Evolutionary conservation across 306 rosid species (phyloP).

Genomic region (Castanopsis chinensis): DNA sequence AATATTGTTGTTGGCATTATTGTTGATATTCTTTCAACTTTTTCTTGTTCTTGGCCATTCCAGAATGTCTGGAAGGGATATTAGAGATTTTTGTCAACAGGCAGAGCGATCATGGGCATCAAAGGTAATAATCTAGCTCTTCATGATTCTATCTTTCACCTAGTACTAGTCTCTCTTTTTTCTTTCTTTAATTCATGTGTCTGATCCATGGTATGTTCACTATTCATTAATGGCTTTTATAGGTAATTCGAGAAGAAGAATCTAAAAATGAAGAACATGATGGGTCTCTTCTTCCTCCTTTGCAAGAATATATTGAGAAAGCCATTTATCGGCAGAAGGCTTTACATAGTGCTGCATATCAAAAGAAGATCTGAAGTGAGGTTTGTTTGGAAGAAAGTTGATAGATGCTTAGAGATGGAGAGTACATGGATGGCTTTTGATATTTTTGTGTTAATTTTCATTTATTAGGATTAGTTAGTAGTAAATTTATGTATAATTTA

Average conservation of each 20-base stretch:
- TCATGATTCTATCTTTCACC: background rate
- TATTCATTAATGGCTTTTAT: slow-evolving; percentile 17
- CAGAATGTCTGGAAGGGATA: slow-evolving; percentile 97
- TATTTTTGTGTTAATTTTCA: background rate
- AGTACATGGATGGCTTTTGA: too few relatives aligned
- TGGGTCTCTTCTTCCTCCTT: slow-evolving; percentile 35
- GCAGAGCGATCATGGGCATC: slow-evolving; percentile 96
- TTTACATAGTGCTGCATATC: slow-evolving; percentile 12
- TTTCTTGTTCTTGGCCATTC: slow-evolving; percentile 17
- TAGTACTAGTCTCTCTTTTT: background rate
- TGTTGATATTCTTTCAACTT: background rate
- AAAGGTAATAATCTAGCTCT: slow-evolving; percentile 45
- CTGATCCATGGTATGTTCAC: background rate
- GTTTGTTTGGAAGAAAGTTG: background rate
- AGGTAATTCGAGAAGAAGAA: slow-evolving; percentile 59
- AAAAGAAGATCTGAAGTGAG: slow-evolving; percentile 17
- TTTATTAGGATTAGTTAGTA: too few relatives aligned
- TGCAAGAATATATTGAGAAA: slow-evolving; percentile 41
- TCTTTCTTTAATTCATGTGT: background rate
- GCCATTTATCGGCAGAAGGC: slow-evolving; percentile 36
- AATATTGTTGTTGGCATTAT: background rate
- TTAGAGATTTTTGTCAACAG: slow-evolving; percentile 80
- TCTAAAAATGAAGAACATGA: slow-evolving; percentile 33
- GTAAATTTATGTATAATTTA: too few relatives aligned
- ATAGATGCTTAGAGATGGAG: background rate